Percentiles rank a stretch among this genome's conserved stretches.
Conservation (phyloP, 768 basidiomycete species). For the Auriculariales sp. region DNA sequence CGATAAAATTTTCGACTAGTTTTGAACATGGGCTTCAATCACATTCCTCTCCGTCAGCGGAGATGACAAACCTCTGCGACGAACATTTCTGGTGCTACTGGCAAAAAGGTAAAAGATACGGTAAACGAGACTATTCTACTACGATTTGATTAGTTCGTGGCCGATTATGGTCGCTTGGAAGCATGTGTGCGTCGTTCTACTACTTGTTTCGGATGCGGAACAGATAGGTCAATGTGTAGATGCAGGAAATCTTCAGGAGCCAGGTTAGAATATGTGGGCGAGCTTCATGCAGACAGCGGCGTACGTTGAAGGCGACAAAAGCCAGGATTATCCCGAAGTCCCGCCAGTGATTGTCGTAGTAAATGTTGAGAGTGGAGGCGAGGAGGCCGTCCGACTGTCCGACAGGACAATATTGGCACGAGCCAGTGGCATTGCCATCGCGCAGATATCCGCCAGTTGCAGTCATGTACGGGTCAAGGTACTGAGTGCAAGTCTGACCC, state of each 20-base stretch:
- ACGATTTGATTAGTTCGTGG: too few relatives aligned
- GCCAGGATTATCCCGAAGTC: conserved; percentile 37
- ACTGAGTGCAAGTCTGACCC: conserved; percentile 38
- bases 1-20: too few relatives aligned
- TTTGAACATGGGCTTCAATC: too few relatives aligned
- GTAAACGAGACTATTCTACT: too few relatives aligned
- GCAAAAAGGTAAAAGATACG: too few relatives aligned
- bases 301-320: conserved; percentile 29
- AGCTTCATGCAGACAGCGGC: neutral
- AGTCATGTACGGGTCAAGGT: conserved; percentile 34
- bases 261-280: neutral
- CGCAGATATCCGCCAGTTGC: conserved; percentile 40
- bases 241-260: conserved; percentile 23
- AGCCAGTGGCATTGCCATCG: conserved; percentile 35
- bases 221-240: conserved; percentile 41
- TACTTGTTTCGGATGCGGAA: conserved; percentile 36
- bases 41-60: too few relatives aligned
- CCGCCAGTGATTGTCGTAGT: conserved; percentile 39
- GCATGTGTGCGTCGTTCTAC: too few relatives aligned
- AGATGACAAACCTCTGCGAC: too few relatives aligned
- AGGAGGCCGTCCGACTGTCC: conserved; percentile 48
- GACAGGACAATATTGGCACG: conserved; percentile 45
- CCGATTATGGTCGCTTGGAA: too few relatives aligned
- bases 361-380: conserved; percentile 34
- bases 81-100: too few relatives aligned